A percentile compares a stretch with the other conserved stretches of the same genome.
Conservation (phyloP, 31 red algal genomes). For the Endocladia muricata region DNA sequence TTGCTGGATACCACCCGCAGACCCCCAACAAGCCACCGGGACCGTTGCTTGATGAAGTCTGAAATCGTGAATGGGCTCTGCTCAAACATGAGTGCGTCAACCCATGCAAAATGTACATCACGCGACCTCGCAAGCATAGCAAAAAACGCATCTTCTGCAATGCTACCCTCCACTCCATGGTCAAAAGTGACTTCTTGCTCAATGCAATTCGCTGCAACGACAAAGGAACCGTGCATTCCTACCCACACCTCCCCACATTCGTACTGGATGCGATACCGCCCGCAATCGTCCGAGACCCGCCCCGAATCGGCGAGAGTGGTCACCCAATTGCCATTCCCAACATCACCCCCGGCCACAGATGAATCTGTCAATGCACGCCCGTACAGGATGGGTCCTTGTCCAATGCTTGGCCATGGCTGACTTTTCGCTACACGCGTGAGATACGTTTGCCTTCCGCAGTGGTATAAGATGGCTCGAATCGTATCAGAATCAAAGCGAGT, state of each 20-base stretch:
- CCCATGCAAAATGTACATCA: slow-evolving; percentile 62
- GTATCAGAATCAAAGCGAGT: slow-evolving; percentile 54
- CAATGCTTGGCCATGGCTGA: slow-evolving; percentile 51
- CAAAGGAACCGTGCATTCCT: slow-evolving; percentile 83
- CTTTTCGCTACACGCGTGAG: slow-evolving; percentile 31
- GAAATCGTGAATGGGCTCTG: slow-evolving; percentile 62
- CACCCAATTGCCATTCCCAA: slow-evolving; percentile 40
- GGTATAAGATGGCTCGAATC: slow-evolving; percentile 36
- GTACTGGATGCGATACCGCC: slow-evolving; percentile 67
- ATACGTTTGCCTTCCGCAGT: slow-evolving; percentile 38
- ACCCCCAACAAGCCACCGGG: slow-evolving; percentile 70
- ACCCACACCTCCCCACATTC: slow-evolving; percentile 67
- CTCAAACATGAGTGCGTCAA: slow-evolving; percentile 73
- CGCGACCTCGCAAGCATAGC: slow-evolving; percentile 39
- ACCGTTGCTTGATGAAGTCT: slow-evolving; percentile 75
- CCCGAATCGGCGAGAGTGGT: slow-evolving; percentile 72
- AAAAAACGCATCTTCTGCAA: slow-evolving; percentile 72
- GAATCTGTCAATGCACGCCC: slow-evolving; percentile 26
- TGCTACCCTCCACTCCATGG: slow-evolving; percentile 58
- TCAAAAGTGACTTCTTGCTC: slow-evolving; percentile 69
- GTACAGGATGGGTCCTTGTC: slow-evolving; percentile 72
- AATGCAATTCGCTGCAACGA: slow-evolving; percentile 54
- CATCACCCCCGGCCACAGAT: slow-evolving; percentile 6
- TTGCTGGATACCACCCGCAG: slow-evolving; percentile 24
- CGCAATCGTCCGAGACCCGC: slow-evolving; percentile 72